These are phyloP conservation scores for Calamus simplicifolius DNA, from an alignment of 176 grass and related monocot genomes.

Conservation along the genomic window DNA sequence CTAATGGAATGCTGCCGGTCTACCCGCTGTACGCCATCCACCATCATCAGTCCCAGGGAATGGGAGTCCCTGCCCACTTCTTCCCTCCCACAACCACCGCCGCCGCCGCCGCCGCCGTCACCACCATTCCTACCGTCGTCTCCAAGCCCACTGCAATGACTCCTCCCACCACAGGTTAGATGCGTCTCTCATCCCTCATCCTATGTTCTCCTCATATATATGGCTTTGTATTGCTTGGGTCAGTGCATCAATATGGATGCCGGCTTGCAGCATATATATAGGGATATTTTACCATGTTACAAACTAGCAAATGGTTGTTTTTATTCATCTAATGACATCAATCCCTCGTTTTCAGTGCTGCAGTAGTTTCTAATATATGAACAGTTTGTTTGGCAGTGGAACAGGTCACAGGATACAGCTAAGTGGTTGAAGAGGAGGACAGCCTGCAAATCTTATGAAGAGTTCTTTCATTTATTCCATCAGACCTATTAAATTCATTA, in stretches of 20 bases:
- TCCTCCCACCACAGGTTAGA: slow-evolving; percentile 53
- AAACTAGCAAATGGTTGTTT: too few species aligned
- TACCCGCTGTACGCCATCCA: slow-evolving; percentile 91
- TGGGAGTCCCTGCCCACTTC: slow-evolving; percentile 80
- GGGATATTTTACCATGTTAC: too few species aligned
- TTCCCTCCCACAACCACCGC: slow-evolving; percentile 44
- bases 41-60: slow-evolving; percentile 68
- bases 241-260: too few species aligned
- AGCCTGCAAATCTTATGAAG: not conserved
- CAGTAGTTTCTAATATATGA: not conserved
- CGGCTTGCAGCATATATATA: too few species aligned
- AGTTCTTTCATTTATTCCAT: slow-evolving; percentile 11
- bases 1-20: slow-evolving; percentile 67
- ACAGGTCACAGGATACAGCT: slow-evolving; percentile 21
- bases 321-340: too few species aligned
- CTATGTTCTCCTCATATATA: too few species aligned
- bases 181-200: too few species aligned
- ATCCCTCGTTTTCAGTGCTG: too few species aligned
- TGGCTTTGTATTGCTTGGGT: too few species aligned
- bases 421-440: not conserved
- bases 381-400: slow-evolving; percentile 23
- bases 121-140: slow-evolving; percentile 49
- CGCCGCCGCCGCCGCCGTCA: slow-evolving; percentile 3
- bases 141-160: slow-evolving; percentile 61
- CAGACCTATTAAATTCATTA: slow-evolving; percentile 11